Percentiles rank a stretch among this genome's conserved stretches.
Conservation (phyloP, 148 eudicot genomes). For the Tetragonia tetragonoides region DNA sequence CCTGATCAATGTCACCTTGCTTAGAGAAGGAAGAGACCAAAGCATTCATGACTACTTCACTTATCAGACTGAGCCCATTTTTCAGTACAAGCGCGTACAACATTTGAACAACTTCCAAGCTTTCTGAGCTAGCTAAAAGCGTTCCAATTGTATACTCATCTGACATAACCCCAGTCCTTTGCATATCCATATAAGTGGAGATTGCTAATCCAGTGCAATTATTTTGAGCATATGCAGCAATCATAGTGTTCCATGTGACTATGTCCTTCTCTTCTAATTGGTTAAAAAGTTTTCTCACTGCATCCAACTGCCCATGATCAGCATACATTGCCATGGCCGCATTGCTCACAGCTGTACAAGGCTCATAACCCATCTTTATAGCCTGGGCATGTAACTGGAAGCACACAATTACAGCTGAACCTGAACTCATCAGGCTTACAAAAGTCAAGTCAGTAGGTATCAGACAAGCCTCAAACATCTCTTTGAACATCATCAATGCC, state of each 20-base stretch:
- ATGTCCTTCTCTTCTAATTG: constrained; percentile 53
- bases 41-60: constrained; percentile 58
- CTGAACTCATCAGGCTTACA: constrained; percentile 65
- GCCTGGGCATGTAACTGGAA: constrained; percentile 56
- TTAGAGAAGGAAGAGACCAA: constrained; percentile 59
- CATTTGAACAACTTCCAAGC: constrained; percentile 44
- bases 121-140: constrained; percentile 43
- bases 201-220: constrained; percentile 39
- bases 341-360: constrained; percentile 60
- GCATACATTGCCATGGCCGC: constrained; percentile 73
- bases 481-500: constrained; percentile 48
- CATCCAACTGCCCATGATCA: constrained; percentile 41
- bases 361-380: constrained; percentile 57
- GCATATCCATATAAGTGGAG: constrained; percentile 50
- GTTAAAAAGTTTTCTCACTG: constrained; percentile 39
- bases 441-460: constrained; percentile 72
- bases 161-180: constrained; percentile 44
- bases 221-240: constrained; percentile 55
- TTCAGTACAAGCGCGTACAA: constrained; percentile 50
- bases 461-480: constrained; percentile 44
- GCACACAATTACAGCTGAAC: constrained; percentile 35
- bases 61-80: constrained; percentile 45
- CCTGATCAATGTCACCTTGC: constrained; percentile 44
- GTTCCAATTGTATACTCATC: constrained; percentile 86
- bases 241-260: constrained; percentile 78